A percentile compares a stretch with the other conserved stretches of the same genome.
These are phyloP conservation scores for Monosporascus sp. DNA, from an alignment of 2,329 filamentous ascomycete species.

Conservation along the genomic window DNA sequence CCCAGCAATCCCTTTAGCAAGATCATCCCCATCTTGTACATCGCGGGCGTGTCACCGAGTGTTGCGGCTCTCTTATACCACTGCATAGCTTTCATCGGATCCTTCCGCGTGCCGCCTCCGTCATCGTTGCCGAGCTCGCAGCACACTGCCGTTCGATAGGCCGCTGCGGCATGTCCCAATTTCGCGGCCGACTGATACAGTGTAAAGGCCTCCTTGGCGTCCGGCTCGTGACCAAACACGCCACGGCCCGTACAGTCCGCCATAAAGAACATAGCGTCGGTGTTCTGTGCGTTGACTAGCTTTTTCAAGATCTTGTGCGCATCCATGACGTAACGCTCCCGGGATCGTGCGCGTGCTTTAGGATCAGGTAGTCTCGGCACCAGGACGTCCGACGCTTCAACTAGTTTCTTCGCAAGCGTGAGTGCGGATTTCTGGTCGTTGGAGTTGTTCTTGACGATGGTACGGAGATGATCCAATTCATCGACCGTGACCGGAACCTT, in stretches of 20 bases:
- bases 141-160: conserved; percentile 93
- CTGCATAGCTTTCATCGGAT: conserved; percentile 90
- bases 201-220: conserved; percentile 88
- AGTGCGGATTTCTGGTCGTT: conserved; percentile 69
- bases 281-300: conserved; percentile 65
- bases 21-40: conserved; percentile 99
- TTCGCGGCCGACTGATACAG: conserved; percentile 95
- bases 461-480: conserved; percentile 72
- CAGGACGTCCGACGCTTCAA: conserved; percentile 78
- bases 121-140: conserved; percentile 95
- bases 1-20: conserved; percentile 89
- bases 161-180: conserved; percentile 75
- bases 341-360: conserved; percentile 65
- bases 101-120: conserved; percentile 85
- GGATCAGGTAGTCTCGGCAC: conserved; percentile 62
- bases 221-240: conserved; percentile 69
- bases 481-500: conserved; percentile 65
- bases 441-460: conserved; percentile 64
- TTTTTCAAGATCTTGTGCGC: conserved; percentile 92
- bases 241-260: conserved; percentile 87
- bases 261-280: conserved; percentile 88
- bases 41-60: conserved; percentile 84
- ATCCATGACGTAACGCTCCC: conserved; percentile 80
- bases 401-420: conserved; percentile 72
- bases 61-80: conserved; percentile 95